Evolutionary conservation across 176 grass and related monocot genomes (phyloP), one percentile per base, ranked within the genome.

Genomic region (Stipa capillata): DNA sequence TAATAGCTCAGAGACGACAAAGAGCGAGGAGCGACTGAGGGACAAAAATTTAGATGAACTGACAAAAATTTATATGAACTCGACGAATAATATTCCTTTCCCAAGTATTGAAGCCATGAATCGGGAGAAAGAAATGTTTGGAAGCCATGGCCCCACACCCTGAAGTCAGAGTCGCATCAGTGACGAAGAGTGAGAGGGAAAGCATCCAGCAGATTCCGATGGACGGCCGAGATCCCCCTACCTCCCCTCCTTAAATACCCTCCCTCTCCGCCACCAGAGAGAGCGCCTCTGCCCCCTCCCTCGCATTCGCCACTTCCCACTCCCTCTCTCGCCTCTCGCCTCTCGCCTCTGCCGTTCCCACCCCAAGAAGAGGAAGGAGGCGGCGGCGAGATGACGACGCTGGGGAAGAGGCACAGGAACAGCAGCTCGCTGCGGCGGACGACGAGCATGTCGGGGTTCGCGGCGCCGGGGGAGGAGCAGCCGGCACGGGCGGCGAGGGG

Each of bases 361-460:
- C 12, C 24, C 41, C 62, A 35, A 45, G 15, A 35, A 66, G 41
- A 28, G 27, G 60, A 62, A 44, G 32, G 50, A 21, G 39, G 76
- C 63, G 43, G 9, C 59, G 7, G 4, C 20, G 8, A 13, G 34
- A 76, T 85, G 82, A 60, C 44, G 33, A 86, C 80, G 72, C 66
- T 90, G 88, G 83, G 85, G 77, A 97, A 97, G 84, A 68, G 88
- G 73, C 61, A 69, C 54, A 66, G 90, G 83, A 79, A 8, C 54
- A 81, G 2, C 82, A 18, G 14, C 47, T 50, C 59, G 4, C 5
- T 85, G 83, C 89, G 68, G 57, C 85, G 90, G 56, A 93, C 83
- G 20, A 85, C 83, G 2, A 97, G 90, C 90, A 67, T 85, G 84
- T 83, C 68, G 61, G 84, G 67, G 28, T 72, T 90, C 50, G 51